Conservation (phyloP, 2,329 filamentous ascomycete genomes). For the Pseudogymnoascus sp. region DNA sequence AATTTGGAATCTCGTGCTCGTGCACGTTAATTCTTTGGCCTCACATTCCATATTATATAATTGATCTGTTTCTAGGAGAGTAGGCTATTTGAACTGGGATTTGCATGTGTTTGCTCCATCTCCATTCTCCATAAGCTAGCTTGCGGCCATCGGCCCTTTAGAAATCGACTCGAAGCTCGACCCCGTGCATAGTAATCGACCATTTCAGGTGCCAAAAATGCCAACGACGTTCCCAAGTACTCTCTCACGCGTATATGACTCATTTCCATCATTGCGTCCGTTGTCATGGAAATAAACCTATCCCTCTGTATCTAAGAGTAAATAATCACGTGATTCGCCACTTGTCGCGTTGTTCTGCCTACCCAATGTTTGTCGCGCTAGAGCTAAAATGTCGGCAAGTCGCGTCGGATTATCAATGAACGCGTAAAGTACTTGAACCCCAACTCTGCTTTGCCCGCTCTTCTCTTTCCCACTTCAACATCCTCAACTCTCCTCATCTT, state of each 20-base stretch:
- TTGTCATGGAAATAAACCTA: background rate
- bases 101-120: background rate
- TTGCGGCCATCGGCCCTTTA: background rate
- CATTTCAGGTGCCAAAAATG: background rate
- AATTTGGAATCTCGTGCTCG: background rate
- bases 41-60: background rate
- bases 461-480: slow-evolving; percentile 9
- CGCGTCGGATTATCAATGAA: slow-evolving; percentile 10
- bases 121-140: background rate
- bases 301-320: background rate
- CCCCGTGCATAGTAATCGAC: background rate
- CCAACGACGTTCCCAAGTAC: background rate
- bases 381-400: slow-evolving; percentile 5
- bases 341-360: slow-evolving; percentile 6
- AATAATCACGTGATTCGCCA: background rate
- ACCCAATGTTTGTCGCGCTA: slow-evolving; percentile 9
- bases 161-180: background rate
- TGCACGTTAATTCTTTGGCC: background rate
- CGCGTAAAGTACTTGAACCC: slow-evolving; percentile 14
- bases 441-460: slow-evolving; percentile 2
- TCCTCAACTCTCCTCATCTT: slow-evolving; percentile 7
- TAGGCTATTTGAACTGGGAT: background rate
- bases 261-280: background rate
- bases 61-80: background rate
- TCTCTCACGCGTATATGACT: background rate